Evolutionary conservation across 345 rosid genomes (phyloP).

Genomic region (Eucalyptus virginea): DNA sequence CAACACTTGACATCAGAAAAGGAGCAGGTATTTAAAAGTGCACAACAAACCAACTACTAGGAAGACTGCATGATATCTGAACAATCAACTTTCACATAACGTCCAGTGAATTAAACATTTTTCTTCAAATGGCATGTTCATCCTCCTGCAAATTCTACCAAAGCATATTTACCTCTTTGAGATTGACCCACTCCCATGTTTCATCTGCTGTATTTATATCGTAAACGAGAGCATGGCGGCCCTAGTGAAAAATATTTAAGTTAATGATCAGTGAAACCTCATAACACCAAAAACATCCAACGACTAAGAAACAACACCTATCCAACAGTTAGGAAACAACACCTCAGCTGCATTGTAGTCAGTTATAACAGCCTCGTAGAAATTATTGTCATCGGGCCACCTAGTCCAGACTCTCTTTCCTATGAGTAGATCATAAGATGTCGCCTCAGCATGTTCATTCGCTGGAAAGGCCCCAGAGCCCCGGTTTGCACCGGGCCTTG

Average conservation of each 20-base stretch:
- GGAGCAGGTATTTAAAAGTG: neutral
- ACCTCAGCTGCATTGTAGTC: constrained; percentile 72
- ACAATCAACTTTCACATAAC: neutral
- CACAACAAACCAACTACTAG: neutral
- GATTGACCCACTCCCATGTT: constrained; percentile 99
- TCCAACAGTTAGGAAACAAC: neutral
- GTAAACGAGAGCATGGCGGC: constrained; percentile 90
- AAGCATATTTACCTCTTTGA: constrained; percentile 72
- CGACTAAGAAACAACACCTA: neutral
- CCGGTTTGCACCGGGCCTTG: constrained; percentile 42
- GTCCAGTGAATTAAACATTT: neutral
- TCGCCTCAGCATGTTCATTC: constrained; percentile 59
- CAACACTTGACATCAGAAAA: neutral
- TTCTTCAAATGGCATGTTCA: neutral
- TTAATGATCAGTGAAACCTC: neutral
- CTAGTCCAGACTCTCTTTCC: constrained; percentile 96
- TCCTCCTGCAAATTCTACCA: neutral
- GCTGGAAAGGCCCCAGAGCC: constrained; percentile 37
- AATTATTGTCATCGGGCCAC: constrained; percentile 96
- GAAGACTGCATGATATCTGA: neutral
- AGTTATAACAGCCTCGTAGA: constrained; percentile 85
- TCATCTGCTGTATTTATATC: constrained; percentile 67
- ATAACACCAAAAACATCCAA: neutral
- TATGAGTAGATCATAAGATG: constrained; percentile 52
- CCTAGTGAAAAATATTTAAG: constrained; percentile 21